A percentile compares a stretch with the other conserved stretches of the same genome.
These are phyloP conservation scores for Xylona heveae DNA, from an alignment of 495 filamentous ascomycete genomes.

Conservation along the genomic window DNA sequence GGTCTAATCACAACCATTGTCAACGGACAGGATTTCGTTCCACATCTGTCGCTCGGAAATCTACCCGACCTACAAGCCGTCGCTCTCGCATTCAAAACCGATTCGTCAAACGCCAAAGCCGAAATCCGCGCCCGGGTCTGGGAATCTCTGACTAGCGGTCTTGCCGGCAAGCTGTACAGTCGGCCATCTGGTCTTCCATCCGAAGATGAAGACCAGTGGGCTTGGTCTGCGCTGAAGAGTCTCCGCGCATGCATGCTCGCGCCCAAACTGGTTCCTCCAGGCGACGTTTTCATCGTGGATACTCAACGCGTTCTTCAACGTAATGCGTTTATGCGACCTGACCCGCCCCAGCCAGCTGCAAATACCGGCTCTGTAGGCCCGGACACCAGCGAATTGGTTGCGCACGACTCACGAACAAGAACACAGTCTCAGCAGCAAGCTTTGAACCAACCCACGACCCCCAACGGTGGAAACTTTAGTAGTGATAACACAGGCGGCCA, in stretches of 20 bases:
- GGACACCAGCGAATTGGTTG: no score
- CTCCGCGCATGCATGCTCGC: conserved; percentile 47
- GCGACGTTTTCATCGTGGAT: conserved; percentile 56
- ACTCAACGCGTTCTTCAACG: conserved; percentile 35
- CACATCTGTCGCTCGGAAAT: conserved; percentile 50
- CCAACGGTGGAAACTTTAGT: background rate
- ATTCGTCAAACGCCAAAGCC: conserved; percentile 38
- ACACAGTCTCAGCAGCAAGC: no score
- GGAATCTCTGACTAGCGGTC: conserved; percentile 29
- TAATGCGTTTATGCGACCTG: conserved; percentile 26
- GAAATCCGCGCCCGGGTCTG: conserved; percentile 46
- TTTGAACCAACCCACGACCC: no score
- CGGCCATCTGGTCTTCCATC: conserved; percentile 6
- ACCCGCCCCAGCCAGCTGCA: no score
- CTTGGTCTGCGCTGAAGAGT: conserved; percentile 42
- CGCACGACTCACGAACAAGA: no score
- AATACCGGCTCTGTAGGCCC: no score
- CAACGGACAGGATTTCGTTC: conserved; percentile 52
- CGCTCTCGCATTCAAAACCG: conserved; percentile 48
- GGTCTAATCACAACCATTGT: conserved; percentile 57
- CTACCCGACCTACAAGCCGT: conserved; percentile 56
- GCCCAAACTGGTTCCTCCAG: conserved; percentile 51
- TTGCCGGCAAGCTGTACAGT: conserved; percentile 24
- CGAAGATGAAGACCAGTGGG: conserved; percentile 44
- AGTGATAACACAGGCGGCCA: background rate